Base-by-base conservation (phyloP, 2,329 filamentous ascomycete species). In the Aspergillus brunneoviolaceus region DNA sequence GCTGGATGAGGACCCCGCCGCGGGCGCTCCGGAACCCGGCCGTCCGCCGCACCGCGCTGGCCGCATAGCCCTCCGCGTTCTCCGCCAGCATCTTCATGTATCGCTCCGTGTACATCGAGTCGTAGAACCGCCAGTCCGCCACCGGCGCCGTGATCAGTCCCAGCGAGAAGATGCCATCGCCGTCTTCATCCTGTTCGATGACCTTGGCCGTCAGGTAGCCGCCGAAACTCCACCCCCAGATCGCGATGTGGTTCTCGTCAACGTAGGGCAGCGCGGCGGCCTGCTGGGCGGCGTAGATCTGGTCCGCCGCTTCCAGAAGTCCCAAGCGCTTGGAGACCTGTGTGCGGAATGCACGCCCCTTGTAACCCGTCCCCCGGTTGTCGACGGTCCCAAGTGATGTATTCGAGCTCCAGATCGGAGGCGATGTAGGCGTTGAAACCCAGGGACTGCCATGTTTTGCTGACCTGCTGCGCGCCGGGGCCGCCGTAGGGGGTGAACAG, bases 211-310 rank as follows among this genome's bases (percentile, higher is more conserved):
- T 81, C 1, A 90, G 79, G 67, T 87, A 90, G 1, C 87, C 88
- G 12, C 88, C 88, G 65, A 84, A 90, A 0, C 84, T 87, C 87
- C 86, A 89, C 1, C 88, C 88, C 78, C 84, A 89, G 69, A 90
- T 89, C 47, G 83, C 87, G 14, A 90, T 80, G 67, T 87, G 83
- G 11, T 82, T 72, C 1, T 76, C 72, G 67, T 90, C 84, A 59
- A 89, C 80, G 70, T 81, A 90, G 0, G 74, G 58, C 59, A 79
- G 76, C 33, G 76, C 71, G 0, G 80, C 77, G 3, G 88, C 78
- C 68, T 86, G 73, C 60, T 82, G 77, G 0, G 87, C 87, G 0
- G 87, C 87, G 82, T 84, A 89, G 65, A 89, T 83, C 70, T 90
- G 88, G 69, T 90, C 88, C 21, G 82, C 72, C 0, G 87, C 82